A percentile compares a stretch with the other conserved stretches of the same genome.
Conservation (phyloP, 78 protist species). For the Pigoraptor vietnamica region DNA sequence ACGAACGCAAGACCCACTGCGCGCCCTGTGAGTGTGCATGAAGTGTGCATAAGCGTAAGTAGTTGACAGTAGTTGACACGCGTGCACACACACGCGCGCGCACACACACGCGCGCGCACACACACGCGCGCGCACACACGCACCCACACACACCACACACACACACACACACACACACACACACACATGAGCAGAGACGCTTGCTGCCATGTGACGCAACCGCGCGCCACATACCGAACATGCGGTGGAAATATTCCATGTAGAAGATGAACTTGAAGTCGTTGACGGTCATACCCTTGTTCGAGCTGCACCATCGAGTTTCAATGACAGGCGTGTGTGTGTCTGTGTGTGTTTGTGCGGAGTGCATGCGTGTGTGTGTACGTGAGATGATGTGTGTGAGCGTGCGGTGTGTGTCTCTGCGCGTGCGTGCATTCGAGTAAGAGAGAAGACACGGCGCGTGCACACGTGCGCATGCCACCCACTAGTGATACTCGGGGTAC, state of each 20-base stretch:
- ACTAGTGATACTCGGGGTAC: slow-evolving; percentile 79
- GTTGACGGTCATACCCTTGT: slow-evolving; percentile 40
- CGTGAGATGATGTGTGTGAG: too few species aligned
- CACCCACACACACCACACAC: not conserved
- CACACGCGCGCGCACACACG: not conserved
- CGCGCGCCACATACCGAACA: too few species aligned
- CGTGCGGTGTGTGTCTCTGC: too few species aligned
- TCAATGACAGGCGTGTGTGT: too few species aligned
- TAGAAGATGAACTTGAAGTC: slow-evolving; percentile 84
- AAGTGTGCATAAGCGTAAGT: not conserved
- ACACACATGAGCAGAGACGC: slow-evolving; percentile 21
- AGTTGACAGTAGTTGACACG: not conserved
- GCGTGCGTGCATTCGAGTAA: too few species aligned
- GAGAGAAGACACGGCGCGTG: slow-evolving; percentile 8
- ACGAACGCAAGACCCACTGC: slow-evolving; percentile 70
- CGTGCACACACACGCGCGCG: not conserved
- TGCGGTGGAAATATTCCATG: slow-evolving; percentile 83
- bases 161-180: not conserved
- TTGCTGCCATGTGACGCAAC: too few species aligned
- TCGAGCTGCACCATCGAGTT: not conserved
- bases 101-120: not conserved
- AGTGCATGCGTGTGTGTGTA: too few species aligned
- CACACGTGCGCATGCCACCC: not conserved
- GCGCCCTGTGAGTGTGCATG: too few species aligned
- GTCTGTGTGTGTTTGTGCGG: too few species aligned